Percentiles rank a stretch among this genome's conserved stretches.
These are phyloP conservation scores for Dactylis glomerata DNA, from an alignment of 176 grass and related monocot genomes.

Conservation along the genomic window DNA sequence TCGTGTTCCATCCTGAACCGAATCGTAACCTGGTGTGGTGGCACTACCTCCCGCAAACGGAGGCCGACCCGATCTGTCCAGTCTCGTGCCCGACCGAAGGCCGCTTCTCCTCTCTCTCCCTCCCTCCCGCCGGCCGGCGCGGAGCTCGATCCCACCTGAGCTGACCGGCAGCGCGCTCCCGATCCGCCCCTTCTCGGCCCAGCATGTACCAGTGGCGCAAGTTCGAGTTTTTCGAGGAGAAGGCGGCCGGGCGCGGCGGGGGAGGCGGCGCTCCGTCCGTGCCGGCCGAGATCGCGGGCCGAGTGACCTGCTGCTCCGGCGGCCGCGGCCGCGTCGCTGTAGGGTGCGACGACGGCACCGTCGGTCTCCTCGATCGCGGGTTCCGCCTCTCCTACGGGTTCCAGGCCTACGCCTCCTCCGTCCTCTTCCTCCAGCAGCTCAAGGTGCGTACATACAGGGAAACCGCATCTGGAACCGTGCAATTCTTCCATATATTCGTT, in stretches of 20 bases:
- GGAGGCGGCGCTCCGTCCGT: conserved; percentile 40
- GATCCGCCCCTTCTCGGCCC: conserved; percentile 2
- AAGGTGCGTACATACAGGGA: conserved; percentile 51
- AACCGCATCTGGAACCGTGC: not conserved
- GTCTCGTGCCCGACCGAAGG: not conserved
- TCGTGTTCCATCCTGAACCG: no score
- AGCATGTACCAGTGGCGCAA: conserved; percentile 88
- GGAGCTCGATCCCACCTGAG: conserved; percentile 11
- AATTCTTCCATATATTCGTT: not conserved
- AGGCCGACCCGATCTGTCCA: no score
- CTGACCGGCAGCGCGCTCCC: not conserved
- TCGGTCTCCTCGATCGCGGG: conserved; percentile 69
- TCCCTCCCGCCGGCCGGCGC: not conserved
- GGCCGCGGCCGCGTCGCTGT: conserved; percentile 72
- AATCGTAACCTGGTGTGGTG: no score
- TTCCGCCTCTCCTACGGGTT: conserved; percentile 69
- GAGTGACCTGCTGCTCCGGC: conserved; percentile 71
- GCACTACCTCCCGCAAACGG: no score
- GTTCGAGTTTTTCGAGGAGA: conserved; percentile 96
- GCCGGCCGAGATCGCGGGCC: conserved; percentile 62
- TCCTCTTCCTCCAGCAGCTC: conserved; percentile 91
- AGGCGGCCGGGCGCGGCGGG: conserved; percentile 47
- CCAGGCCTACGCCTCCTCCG: conserved; percentile 66
- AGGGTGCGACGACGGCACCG: conserved; percentile 79
- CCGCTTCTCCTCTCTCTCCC: not conserved